phyloP scores from a whole-genome alignment of 352 stramenopile species.

The Globisporangium splendens region DNA sequence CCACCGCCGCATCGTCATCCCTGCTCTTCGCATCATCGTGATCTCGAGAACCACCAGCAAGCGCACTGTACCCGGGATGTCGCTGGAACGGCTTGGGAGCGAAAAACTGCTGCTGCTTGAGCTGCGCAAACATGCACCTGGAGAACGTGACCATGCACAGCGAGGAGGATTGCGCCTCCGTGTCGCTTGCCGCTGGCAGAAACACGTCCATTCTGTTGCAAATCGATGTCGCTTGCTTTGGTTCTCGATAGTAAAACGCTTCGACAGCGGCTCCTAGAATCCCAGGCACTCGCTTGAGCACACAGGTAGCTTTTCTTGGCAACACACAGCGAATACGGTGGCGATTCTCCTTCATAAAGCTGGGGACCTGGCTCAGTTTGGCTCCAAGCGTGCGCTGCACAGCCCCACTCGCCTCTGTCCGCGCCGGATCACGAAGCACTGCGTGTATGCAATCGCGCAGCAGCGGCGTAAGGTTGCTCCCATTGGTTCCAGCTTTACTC shows the following conservation, averaged over 20 bases:
- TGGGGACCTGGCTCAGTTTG: conserved; percentile 36
- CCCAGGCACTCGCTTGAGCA: conserved; percentile 25
- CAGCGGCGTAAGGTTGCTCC: background rate
- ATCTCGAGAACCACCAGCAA: conserved; percentile 10
- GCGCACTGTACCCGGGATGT: conserved; percentile 14
- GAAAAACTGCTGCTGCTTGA: conserved; percentile 76
- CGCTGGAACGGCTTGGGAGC: conserved; percentile 54
- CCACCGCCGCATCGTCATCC: background rate
- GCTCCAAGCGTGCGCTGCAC: conserved; percentile 38
- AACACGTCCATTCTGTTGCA: conserved; percentile 62
- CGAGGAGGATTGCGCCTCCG: conserved; percentile 12
- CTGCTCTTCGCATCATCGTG: background rate
- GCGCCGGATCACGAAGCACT: background rate
- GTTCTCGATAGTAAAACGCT: conserved; percentile 76
- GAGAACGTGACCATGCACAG: conserved; percentile 56
- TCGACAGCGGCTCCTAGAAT: conserved; percentile 50
- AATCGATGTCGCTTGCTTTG: conserved; percentile 34
- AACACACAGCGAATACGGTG: conserved; percentile 51
- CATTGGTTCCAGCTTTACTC: background rate
- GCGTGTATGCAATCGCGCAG: conserved; percentile 9
- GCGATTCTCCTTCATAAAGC: conserved; percentile 42
- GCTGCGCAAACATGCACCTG: conserved; percentile 79
- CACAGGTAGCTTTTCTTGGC: conserved; percentile 24
- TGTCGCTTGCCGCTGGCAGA: conserved; percentile 9
- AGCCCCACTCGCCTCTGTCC: conserved; percentile 21